Evolutionary conservation across 2,329 filamentous ascomycete species (phyloP), one percentile per base, ranked within the genome.

Genomic region (Blastomyces percursus): DNA sequence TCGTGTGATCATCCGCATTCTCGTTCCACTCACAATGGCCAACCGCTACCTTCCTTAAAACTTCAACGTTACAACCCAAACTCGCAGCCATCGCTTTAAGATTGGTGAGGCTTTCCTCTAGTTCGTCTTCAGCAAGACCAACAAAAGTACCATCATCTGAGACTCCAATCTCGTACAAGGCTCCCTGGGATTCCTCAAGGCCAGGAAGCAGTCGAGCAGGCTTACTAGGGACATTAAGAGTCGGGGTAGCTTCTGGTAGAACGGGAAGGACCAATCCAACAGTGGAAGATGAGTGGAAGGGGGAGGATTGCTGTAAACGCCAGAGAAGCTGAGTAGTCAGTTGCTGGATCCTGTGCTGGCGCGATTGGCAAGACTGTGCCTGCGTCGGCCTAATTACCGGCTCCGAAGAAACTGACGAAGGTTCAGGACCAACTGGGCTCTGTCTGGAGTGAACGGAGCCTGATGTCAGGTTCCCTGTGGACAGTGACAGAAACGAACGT

Each of bases 101-200:
- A 63, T 92, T 96, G 51, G 83, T 83, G 64, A 97, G 80, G 72
- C 91, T 96, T 75, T 97, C 93, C 65, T 93, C 85, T 81, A 99
- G 84, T 75, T 99, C 94, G 71, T 96, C 91, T 66, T 89, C 86
- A 1, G 90, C 89, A 56, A 99, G 79, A 0, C 94, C 94, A 51
- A 96, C 85, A 63, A 99, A 86, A 0, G 88, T 91, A 8, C 94
- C 94, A 76, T 97, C 91, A 73, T 99, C 94, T 35, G 92, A 89
- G 11, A 99, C 91, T 0, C 94, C 94, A 73, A 99, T 96, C 74
- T 99, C 93, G 69, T 99, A 99, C 59, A 97, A 76, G 0, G 94
- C 94, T 5, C 94, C 94, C 67, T 90, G 88, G 19, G 91, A 96
- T 72, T 96, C 92, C 72, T 97, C 93, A 9, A 99, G 78, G 0